Base-by-base conservation (phyloP, 2,329 filamentous ascomycete genomes). In the Ceratocystis alfenasii region DNA sequence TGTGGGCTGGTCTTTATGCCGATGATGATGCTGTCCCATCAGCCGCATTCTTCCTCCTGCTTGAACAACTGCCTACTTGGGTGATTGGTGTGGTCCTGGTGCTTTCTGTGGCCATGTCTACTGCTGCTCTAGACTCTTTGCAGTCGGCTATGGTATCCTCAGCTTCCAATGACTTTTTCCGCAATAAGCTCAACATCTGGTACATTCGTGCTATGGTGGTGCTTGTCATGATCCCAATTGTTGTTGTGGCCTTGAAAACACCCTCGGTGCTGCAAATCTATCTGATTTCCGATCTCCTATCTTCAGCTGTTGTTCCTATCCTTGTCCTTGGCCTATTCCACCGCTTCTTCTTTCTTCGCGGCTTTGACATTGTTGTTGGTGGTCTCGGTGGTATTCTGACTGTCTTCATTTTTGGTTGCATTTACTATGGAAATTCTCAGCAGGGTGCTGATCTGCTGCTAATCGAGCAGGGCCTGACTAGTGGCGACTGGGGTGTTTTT, bases 61-160 rank as follows among this genome's bases (percentile, higher is more conserved):
- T 94, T 8, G 81, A 85, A 69, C 80, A 84, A 69, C 81, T 94
- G 1, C 89, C 89, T 0, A 80, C 76, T 65, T 94, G 89, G 89
- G 88, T 91, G n/a, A 83, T 94, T 1, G 89, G 88, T 65, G 83
- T 94, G 69, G 83, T 93, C 0, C 79, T 94, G 8, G 85, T 93
- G 73, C 91, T 94, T 88, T 84, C 88, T 0, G 83, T 92, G 41
- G 83, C 84, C 8, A 81, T 94, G 64, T 88, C 84, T 71, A 90
- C 87, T 2, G 86, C 89, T 0, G 85, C 89, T 0, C 93, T 94
- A 69, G 89, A 94, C 78, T 87, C 83, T 68, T 79, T 93, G 46
- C 90, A 93, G 75, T 88, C 86, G 1, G 87, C 89, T 70, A 91
- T 94, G 86, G 87, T 93, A 6, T 90, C 87, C n/a, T 88, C 87